These are phyloP conservation scores for Graphilbum ipis-grandicollis DNA, from an alignment of 2,329 filamentous ascomycete species.

Conservation along the genomic window DNA sequence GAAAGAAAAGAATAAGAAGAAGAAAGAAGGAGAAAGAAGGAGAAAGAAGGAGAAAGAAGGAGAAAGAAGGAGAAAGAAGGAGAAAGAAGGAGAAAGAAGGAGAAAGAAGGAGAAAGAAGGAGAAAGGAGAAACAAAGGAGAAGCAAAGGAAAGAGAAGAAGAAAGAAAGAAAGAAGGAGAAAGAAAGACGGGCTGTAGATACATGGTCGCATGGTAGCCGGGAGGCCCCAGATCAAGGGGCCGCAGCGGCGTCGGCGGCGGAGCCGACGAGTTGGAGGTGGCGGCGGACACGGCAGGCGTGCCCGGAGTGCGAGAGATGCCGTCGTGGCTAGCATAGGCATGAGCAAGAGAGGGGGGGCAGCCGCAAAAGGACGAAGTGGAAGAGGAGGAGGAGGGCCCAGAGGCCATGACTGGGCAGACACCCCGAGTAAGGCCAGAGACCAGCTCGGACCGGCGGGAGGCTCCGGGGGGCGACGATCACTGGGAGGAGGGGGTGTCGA, in stretches of 20 bases:
- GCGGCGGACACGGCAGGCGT: slow-evolving; percentile 25
- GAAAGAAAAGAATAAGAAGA: too few relatives aligned
- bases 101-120: too few relatives aligned
- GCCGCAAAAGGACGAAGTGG: slow-evolving; percentile 26
- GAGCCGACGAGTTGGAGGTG: slow-evolving; percentile 21
- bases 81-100: too few relatives aligned
- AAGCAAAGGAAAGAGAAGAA: background rate
- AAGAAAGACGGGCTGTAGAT: slow-evolving; percentile 8
- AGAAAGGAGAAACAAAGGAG: background rate
- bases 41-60: too few relatives aligned
- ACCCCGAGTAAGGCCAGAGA: background rate
- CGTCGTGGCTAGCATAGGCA: slow-evolving; percentile 23
- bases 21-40: too few relatives aligned
- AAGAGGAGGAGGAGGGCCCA: slow-evolving; percentile 29
- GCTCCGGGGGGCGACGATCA: too few relatives aligned
- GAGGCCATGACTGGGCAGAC: slow-evolving; percentile 5
- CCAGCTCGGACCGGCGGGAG: too few relatives aligned
- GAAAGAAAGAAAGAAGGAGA: slow-evolving; percentile 4
- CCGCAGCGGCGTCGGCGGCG: slow-evolving; percentile 20
- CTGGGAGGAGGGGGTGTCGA: background rate
- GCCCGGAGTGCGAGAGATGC: slow-evolving; percentile 28
- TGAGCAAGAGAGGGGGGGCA: slow-evolving; percentile 23
- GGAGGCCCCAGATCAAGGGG: slow-evolving; percentile 34
- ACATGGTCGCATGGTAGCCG: slow-evolving; percentile 37
- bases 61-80: too few relatives aligned